phyloP scores from a whole-genome alignment of 306 rosid genomes.

The Cyclanthera cordifolia region DNA sequence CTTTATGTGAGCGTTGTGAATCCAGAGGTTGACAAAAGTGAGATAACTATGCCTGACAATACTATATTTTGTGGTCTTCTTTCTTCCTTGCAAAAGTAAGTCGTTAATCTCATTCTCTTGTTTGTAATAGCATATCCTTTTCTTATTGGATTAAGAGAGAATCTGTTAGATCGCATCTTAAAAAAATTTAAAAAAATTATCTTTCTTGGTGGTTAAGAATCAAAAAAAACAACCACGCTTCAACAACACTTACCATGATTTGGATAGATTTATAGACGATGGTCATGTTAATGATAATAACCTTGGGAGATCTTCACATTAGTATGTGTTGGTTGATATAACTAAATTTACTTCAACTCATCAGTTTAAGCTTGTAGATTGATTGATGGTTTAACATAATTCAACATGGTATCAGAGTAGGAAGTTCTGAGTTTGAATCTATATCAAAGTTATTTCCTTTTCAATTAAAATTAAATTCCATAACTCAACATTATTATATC shows the following conservation, averaged over 20 bases:
- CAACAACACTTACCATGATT: background rate
- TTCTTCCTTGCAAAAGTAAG: slow-evolving; percentile 79
- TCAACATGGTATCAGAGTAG: too few relatives aligned
- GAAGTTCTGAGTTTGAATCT: too few relatives aligned
- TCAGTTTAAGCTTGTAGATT: too few relatives aligned
- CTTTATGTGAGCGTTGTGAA: slow-evolving; percentile 55
- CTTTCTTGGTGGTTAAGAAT: background rate
- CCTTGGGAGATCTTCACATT: too few relatives aligned
- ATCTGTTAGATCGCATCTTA: background rate
- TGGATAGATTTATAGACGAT: background rate
- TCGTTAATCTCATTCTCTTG: background rate
- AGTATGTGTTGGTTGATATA: too few relatives aligned
- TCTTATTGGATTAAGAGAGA: background rate
- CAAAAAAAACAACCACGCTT: background rate
- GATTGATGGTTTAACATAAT: too few relatives aligned
- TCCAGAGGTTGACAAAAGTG: slow-evolving; percentile 44
- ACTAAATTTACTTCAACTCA: too few relatives aligned
- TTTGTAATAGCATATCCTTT: background rate
- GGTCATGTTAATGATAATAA: too few relatives aligned
- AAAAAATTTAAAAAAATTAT: background rate
- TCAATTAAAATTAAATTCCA: too few relatives aligned
- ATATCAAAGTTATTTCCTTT: too few relatives aligned
- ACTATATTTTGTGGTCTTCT: slow-evolving; percentile 76
- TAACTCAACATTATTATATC: too few relatives aligned
- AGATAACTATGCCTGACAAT: slow-evolving; percentile 47